Conservation (phyloP, 176 grass and related monocot genomes). For the Metroxylon sagu region DNA sequence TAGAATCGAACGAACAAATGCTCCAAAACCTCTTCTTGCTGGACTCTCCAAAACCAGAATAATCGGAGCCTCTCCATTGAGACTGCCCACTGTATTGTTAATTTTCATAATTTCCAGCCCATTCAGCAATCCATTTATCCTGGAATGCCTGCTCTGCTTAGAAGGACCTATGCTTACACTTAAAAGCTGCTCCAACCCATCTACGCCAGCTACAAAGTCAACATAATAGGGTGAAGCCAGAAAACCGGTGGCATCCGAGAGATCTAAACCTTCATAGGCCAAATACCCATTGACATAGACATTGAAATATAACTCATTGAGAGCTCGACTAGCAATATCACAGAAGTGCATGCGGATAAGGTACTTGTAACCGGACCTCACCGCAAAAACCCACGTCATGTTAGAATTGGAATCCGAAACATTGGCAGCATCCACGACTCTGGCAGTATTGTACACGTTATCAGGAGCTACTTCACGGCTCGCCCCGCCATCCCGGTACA, state of each 20-base stretch:
- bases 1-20: constrained; percentile 54
- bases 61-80: constrained; percentile 43
- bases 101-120: constrained; percentile 97
- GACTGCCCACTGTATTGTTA: constrained; percentile 54
- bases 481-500: constrained; percentile 55
- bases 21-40: constrained; percentile 46
- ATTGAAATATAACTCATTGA: constrained; percentile 67
- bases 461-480: constrained; percentile 67
- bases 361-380: constrained; percentile 48
- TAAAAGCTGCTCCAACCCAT: constrained; percentile 28
- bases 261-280: constrained; percentile 59
- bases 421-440: constrained; percentile 21
- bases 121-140: constrained; percentile 68
- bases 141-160: constrained; percentile 25
- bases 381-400: constrained; percentile 60
- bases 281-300: constrained; percentile 70
- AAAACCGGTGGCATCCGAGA: constrained; percentile 41
- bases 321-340: constrained; percentile 57
- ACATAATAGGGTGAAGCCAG: constrained; percentile 83
- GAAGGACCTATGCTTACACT: constrained; percentile 52
- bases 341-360: constrained; percentile 93
- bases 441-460: constrained; percentile 73
- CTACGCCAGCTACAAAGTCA: constrained; percentile 59
- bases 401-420: constrained; percentile 31
- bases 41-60: constrained; percentile 35